phyloP scores from a whole-genome alignment of 306 rosid genomes.

The Boehmeria nivea region DNA sequence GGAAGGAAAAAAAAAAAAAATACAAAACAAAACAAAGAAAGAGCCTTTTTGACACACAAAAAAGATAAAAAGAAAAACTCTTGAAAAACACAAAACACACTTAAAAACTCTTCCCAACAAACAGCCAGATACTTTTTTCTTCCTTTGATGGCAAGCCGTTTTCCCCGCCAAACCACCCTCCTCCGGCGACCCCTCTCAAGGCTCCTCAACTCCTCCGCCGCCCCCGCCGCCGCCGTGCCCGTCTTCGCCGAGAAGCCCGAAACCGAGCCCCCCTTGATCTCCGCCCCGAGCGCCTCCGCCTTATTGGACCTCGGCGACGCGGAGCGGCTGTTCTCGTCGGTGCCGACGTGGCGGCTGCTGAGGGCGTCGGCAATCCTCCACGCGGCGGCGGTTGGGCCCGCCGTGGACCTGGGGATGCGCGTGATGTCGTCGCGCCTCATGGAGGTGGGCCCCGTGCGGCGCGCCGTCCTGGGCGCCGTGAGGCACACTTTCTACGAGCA shows the following conservation, averaged over 20 bases:
- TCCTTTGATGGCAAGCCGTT: constrained; percentile 27
- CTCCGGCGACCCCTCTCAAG: constrained; percentile 21
- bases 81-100: neutral
- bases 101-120: no score
- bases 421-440: constrained; percentile 57
- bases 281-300: neutral
- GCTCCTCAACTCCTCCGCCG: constrained; percentile 30
- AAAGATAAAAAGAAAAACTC: neutral
- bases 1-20: neutral
- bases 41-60: neutral
- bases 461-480: constrained; percentile 18
- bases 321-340: constrained; percentile 38
- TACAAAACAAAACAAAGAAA: neutral
- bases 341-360: constrained; percentile 44
- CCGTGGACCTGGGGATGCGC: constrained; percentile 82
- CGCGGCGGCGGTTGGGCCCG: constrained; percentile 54
- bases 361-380: constrained; percentile 65
- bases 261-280: neutral
- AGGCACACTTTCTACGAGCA: constrained; percentile 46
- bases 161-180: constrained; percentile 34
- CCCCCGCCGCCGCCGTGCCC: constrained; percentile 28
- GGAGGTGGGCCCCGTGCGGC: constrained; percentile 24
- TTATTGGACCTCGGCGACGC: constrained; percentile 36
- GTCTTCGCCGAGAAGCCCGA: neutral
- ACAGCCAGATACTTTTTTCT: neutral